Evolutionary conservation across 495 filamentous ascomycete species (phyloP).

Genomic region (Penicillium simplicissimum): DNA sequence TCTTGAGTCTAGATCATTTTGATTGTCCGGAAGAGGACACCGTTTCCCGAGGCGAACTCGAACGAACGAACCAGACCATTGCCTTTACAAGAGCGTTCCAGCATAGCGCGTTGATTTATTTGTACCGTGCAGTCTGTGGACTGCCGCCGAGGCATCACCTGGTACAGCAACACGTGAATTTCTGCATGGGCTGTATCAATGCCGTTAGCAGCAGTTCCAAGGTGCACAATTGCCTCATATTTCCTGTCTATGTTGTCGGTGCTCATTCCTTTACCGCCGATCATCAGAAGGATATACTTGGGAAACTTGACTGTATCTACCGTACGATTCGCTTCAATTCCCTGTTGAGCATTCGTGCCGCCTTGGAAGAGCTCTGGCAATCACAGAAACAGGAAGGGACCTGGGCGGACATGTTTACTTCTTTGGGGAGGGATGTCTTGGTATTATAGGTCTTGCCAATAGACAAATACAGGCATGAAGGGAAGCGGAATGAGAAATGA

Average conservation of each 20-base stretch:
- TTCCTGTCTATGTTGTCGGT: constrained; percentile 23
- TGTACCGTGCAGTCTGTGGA: constrained; percentile 24
- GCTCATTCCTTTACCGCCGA: constrained; percentile 19
- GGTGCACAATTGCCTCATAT: constrained; percentile 23
- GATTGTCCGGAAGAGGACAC: constrained; percentile 10
- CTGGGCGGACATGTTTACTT: constrained; percentile 21
- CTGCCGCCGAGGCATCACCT: constrained; percentile 18
- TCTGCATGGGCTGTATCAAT: constrained; percentile 19
- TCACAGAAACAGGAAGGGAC: constrained; percentile 14
- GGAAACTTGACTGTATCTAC: constrained; percentile 18
- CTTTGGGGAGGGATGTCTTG: constrained; percentile 18
- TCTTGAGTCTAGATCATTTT: constrained; percentile 13
- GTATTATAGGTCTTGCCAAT: constrained; percentile 12
- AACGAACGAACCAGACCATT: constrained; percentile 14
- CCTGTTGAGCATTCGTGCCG: constrained; percentile 14
- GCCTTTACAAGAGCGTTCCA: constrained; percentile 23
- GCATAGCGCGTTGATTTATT: constrained; percentile 22
- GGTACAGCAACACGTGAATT: constrained; percentile 24
- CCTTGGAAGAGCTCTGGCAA: constrained; percentile 14
- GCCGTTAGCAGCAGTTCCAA: constrained; percentile 17
- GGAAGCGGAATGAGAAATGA: no score
- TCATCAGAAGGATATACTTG: constrained; percentile 18
- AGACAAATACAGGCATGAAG: neutral
- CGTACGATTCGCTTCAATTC: constrained; percentile 18
- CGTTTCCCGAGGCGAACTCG: constrained; percentile 8